Evolutionary conservation across 1,139 yeast genomes (phyloP), one percentile per base, ranked within the genome.

Genomic region (Saccharomyces hybrid): DNA sequence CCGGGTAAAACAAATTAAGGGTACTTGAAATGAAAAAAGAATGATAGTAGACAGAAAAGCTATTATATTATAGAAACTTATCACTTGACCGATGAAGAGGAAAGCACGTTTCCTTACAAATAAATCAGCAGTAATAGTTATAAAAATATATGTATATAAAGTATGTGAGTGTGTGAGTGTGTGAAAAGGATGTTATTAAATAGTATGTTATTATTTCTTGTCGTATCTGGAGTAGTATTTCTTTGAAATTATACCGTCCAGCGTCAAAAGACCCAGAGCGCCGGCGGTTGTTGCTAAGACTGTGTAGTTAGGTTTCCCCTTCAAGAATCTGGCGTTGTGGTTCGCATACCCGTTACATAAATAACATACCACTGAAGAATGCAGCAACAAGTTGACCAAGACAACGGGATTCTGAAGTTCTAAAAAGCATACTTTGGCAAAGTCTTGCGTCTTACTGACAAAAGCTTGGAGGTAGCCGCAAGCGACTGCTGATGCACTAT

Each of bases 401-500:
- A 83, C 85, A 14, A 80, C 86, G 0, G 88, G 88, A 72, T 83
- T 82, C 65, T 81, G 76, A 60, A 83, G 73, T 66, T 81, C 84
- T n/a, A 51, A 32, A 8, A 52, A 46, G 9, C 59, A 60, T 46
- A 53, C 55, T 34, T 47, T 46, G 16, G 59, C 60, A 23, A 57
- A 48, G 13, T 54, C 25, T 46, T 55, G 59, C 47, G 62, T 55
- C 32, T 52, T 54, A 23, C 57, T 51, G 19, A 55, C 57, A 5
- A 44, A 11, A n/a, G 44, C 44, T 5, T 38, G 44, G 9, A 38
- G 25, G 26, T 38, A 19, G 51, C 47, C 9, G 57, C 53, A 32
- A 51, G 47, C 19, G 51, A 41, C n/a, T 5, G 44, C 44, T 9
- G 44, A 38, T 16, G 25, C 44, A 13, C 25, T 19, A 23, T 19